Evolutionary conservation across 371 early-diverging fungal species (phyloP).

Genomic region (Catenaria anguillulae): DNA sequence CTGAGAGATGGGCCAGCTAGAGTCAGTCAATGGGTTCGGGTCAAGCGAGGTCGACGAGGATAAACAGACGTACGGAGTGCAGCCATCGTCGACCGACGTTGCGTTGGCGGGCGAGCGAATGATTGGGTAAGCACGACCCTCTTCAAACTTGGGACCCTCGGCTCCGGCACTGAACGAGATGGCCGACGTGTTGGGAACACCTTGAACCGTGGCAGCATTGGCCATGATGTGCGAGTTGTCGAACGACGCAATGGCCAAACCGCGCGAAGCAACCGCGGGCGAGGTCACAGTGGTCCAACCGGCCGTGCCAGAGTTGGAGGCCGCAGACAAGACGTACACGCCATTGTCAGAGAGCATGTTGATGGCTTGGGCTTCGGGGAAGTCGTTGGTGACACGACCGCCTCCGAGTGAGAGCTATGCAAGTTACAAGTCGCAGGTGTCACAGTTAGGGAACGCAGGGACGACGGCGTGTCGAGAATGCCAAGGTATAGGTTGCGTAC

Average conservation of each 20-base stretch:
- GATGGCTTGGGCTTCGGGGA: neutral
- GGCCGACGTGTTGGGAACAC: neutral
- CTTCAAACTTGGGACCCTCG: too few relatives aligned
- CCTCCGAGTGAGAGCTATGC: too few relatives aligned
- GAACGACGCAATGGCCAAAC: conserved; percentile 12
- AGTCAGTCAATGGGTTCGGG: too few relatives aligned
- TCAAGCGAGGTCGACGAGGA: too few relatives aligned
- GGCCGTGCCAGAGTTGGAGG: conserved; percentile 6
- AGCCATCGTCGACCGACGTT: neutral
- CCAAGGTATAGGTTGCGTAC: too few relatives aligned
- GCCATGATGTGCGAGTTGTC: conserved; percentile 5
- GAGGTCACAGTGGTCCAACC: conserved; percentile 8
- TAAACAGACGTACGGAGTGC: too few relatives aligned
- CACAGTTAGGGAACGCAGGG: too few relatives aligned
- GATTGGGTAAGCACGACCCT: neutral
- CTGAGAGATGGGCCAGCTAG: neutral
- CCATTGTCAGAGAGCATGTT: neutral
- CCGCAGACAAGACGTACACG: neutral
- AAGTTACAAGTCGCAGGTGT: too few relatives aligned
- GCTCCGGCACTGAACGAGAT: neutral
- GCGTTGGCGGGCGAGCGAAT: neutral
- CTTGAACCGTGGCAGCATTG: neutral
- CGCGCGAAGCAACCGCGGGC: conserved; percentile 6
- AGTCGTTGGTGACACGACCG: too few relatives aligned
- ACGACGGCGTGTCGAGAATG: too few relatives aligned